A percentile compares a stretch with the other conserved stretches of the same genome.
Conservation (phyloP, 148 eudicot species). For the Fagopyrum tataricum region DNA sequence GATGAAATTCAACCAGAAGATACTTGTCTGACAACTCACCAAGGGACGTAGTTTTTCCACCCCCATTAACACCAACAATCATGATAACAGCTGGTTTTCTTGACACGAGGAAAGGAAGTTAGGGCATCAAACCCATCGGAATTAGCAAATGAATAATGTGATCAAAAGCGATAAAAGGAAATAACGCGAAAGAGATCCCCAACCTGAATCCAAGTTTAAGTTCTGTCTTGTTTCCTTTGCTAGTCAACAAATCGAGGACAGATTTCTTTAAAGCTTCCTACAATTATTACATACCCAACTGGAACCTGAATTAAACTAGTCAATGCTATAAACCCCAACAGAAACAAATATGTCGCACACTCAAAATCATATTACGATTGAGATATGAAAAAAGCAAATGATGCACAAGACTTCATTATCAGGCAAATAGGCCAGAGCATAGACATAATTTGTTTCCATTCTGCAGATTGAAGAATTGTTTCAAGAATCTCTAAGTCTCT, state of each 20-base stretch:
- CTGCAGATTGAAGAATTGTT: not conserved
- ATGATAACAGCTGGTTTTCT: slow-evolving; percentile 97
- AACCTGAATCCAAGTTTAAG: slow-evolving; percentile 92
- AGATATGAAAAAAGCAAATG: not conserved
- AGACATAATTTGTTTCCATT: not conserved
- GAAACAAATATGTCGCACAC: not conserved
- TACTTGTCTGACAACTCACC: slow-evolving; percentile 42
- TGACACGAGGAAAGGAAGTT: slow-evolving; percentile 9
- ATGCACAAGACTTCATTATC: not conserved
- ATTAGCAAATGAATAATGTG: slow-evolving; percentile 1
- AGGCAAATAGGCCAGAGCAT: not conserved
- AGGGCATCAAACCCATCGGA: slow-evolving; percentile 9
- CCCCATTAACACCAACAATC: slow-evolving; percentile 99
- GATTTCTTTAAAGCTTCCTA: slow-evolving; percentile 82
- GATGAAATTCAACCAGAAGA: not conserved
- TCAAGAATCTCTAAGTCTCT: not conserved
- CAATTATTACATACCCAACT: slow-evolving; percentile 14
- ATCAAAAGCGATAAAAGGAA: slow-evolving; percentile 12
- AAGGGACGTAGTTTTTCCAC: slow-evolving; percentile 97
- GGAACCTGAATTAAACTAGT: not conserved
- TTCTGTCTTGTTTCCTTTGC: slow-evolving; percentile 71
- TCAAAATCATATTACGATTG: not conserved
- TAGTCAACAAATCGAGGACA: slow-evolving; percentile 66
- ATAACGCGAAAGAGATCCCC: slow-evolving; percentile 4
- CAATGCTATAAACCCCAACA: not conserved